Conservation (phyloP, 192 early-diverging fungal genomes). For the Funneliformis mosseae region DNA sequence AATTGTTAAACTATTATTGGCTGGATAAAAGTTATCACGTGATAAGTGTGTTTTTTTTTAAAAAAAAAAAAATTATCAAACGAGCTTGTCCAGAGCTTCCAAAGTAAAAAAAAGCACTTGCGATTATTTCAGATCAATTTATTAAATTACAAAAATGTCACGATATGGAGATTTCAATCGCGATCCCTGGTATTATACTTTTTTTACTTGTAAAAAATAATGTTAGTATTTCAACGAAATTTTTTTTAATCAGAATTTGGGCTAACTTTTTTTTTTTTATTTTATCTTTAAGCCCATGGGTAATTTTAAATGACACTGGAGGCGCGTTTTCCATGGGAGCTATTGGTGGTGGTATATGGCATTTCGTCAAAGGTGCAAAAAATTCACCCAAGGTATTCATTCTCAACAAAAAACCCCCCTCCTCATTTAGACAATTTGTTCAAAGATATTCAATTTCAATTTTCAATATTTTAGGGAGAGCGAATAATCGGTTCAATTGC, state of each 20-base stretch:
- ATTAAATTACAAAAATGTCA: constrained; percentile 4
- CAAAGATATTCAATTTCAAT: not conserved
- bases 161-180: constrained; percentile 27
- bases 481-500: constrained; percentile 84
- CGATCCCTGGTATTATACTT: constrained; percentile 27
- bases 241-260: not conserved
- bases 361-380: constrained; percentile 97
- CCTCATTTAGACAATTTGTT: not conserved
- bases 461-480: constrained; percentile 64
- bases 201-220: not conserved
- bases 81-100: no score
- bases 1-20: no score
- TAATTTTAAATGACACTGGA: constrained; percentile 82
- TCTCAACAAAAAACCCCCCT: not conserved
- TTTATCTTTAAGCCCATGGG: constrained; percentile 66
- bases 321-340: constrained; percentile 96
- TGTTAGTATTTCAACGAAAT: not conserved
- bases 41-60: no score
- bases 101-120: not conserved
- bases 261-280: not conserved
- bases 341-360: constrained; percentile 94
- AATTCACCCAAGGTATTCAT: constrained; percentile 85
- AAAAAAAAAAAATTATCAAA: no score
- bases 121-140: not conserved
- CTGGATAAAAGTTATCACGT: no score